Base-by-base conservation (phyloP, 2,329 filamentous ascomycete species). In the Exophiala sp. region DNA sequence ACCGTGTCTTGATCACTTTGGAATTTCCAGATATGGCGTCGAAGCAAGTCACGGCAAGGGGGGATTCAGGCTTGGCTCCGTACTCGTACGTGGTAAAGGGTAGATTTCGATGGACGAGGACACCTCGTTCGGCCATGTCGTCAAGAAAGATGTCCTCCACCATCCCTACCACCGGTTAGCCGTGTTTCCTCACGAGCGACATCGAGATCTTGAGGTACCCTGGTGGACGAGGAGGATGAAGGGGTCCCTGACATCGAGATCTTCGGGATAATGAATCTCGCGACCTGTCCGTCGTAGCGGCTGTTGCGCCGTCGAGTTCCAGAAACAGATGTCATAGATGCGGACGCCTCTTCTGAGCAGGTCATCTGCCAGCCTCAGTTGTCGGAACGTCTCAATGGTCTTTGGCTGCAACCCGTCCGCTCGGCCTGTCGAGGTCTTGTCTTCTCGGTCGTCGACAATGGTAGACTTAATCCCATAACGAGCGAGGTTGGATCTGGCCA, bases 371-470 rank as follows among this genome's bases (percentile, higher is more conserved):
- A 88, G 68, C 27, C 83, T 74, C 72, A 88, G 80, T 67, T 87
- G 84, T 55, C 80, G 78, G 60, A 88, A 78, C 0, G 85, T 88
- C 69, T 88, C 85, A 60, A 89, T 86, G 1, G 83, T 85, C 68
- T 88, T 88, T 38, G 85, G 85, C 62, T 88, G 85, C 45, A 88
- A 71, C 34, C 85, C 85, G 65, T 88, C 85, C 55, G 83, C 83
- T 49, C 78, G 73, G 35, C 84, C 84, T 7, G 82, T 82, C 4
- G 79, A 73, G 1, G 85, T 89, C 61, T 80, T 80, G 60, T 85
- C 78, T 27, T 78, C 71, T 56, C 84, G 72, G 63, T 88, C 82
- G 68, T 88, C 85, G 42, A 88, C 72, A 38, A 88, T 74, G 34
- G 76, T 74, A 2, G 79, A 75, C 48, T 79, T 79, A 60, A 87